These are phyloP conservation scores for Ustilago sp. DNA, from an alignment of 1,284 basidiomycete genomes.

Conservation along the genomic window DNA sequence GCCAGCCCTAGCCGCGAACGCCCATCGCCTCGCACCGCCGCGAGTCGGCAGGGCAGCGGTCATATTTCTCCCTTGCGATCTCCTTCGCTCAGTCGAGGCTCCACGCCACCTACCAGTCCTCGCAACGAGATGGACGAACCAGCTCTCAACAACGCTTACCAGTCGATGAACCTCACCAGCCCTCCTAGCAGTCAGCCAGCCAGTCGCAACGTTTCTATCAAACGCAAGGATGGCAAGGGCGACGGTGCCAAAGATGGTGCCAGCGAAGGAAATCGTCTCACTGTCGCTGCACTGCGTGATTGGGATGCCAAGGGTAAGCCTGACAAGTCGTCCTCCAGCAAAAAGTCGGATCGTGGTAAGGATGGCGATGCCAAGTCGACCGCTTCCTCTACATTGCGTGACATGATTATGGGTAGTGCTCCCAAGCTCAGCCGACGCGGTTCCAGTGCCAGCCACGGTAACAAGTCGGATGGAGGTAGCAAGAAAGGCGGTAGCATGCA, in stretches of 20 bases:
- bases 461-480: slow-evolving; percentile 58
- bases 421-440: slow-evolving; percentile 65
- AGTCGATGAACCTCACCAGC: slow-evolving; percentile 54
- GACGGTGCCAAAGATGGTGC: slow-evolving; percentile 26
- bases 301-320: slow-evolving; percentile 60
- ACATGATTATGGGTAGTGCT: slow-evolving; percentile 67
- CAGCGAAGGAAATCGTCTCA: slow-evolving; percentile 55
- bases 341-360: slow-evolving; percentile 52
- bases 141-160: slow-evolving; percentile 39
- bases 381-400: slow-evolving; percentile 63
- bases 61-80: slow-evolving; percentile 52
- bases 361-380: slow-evolving; percentile 62
- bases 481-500: slow-evolving; percentile 55
- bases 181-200: slow-evolving; percentile 53
- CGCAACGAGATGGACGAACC: slow-evolving; percentile 51
- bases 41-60: slow-evolving; percentile 44
- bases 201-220: slow-evolving; percentile 61
- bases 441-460: slow-evolving; percentile 58
- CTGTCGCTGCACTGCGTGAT: slow-evolving; percentile 63
- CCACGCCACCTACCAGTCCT: slow-evolving; percentile 57
- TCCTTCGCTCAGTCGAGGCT: slow-evolving; percentile 44
- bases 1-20: slow-evolving; percentile 41
- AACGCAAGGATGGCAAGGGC: slow-evolving; percentile 43
- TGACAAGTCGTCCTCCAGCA: slow-evolving; percentile 40
- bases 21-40: slow-evolving; percentile 29